Percentiles rank a stretch among this genome's conserved stretches.
Evolutionary conservation across 2,329 filamentous ascomycete genomes (phyloP).

Genomic region (Verruconis gallopava): DNA sequence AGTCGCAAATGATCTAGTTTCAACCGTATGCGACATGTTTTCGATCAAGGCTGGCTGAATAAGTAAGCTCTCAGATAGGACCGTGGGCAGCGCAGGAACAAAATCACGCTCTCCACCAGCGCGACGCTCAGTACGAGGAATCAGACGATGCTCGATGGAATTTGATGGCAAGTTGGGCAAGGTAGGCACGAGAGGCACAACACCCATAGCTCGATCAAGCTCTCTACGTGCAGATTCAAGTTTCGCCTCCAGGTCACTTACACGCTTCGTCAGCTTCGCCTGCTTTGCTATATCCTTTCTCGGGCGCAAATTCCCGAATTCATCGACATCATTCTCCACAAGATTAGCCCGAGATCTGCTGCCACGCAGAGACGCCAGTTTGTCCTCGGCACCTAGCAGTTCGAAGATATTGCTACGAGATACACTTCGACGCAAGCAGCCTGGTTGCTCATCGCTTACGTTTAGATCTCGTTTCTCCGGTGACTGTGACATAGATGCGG

Average conservation of each 20-base stretch:
- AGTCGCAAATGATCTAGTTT: not conserved
- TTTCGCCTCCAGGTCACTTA: conserved; percentile 48
- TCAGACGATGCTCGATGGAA: not conserved
- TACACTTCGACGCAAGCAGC: conserved; percentile 11
- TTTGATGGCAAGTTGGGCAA: too few species aligned
- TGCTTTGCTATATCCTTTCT: conserved; percentile 45
- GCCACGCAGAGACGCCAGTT: not conserved
- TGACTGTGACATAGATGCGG: conserved; percentile 10
- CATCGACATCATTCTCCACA: not conserved
- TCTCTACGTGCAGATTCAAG: conserved; percentile 42
- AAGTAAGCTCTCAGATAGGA: conserved; percentile 27
- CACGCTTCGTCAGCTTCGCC: conserved; percentile 43
- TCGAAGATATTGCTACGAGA: not conserved
- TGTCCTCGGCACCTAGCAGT: too few species aligned
- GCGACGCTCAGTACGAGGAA: not conserved
- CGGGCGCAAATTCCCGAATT: conserved; percentile 23
- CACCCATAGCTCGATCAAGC: conserved; percentile 25
- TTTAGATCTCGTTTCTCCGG: not conserved
- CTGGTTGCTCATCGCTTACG: not conserved
- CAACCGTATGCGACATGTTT: not conserved
- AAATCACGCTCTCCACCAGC: conserved; percentile 14
- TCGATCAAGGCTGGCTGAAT: not conserved
- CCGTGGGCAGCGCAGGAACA: conserved; percentile 23
- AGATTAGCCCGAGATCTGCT: not conserved
- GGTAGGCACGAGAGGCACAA: conserved; percentile 15